Evolutionary conservation across 2,329 filamentous ascomycete species (phyloP).

Genomic region (Cytospora piceae): DNA sequence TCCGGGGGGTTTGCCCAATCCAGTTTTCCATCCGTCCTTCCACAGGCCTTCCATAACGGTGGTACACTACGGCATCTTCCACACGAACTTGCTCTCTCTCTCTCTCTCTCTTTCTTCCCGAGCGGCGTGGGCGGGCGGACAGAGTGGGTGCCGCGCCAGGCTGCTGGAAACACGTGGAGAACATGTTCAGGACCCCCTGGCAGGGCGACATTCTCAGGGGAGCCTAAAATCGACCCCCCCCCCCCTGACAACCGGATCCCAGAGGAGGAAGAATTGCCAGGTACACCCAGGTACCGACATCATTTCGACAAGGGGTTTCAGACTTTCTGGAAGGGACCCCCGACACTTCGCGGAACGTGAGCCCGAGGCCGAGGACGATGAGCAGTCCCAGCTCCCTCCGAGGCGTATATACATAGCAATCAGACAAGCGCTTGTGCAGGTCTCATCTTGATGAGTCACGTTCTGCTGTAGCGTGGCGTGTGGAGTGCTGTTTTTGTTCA

Average conservation of each 20-base stretch:
- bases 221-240: slow-evolving; percentile 8
- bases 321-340: slow-evolving; percentile 17
- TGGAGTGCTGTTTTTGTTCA: background rate
- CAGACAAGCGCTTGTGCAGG: background rate
- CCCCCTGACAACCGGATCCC: slow-evolving; percentile 4
- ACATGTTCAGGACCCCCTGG: slow-evolving; percentile 5
- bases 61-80: no score
- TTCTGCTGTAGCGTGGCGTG: slow-evolving; percentile 5
- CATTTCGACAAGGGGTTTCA: slow-evolving; percentile 5
- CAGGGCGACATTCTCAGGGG: slow-evolving; percentile 22
- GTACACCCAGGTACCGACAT: slow-evolving; percentile 7
- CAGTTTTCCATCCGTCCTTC: background rate
- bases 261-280: background rate
- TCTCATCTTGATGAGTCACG: slow-evolving; percentile 6
- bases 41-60: background rate
- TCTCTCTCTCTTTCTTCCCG: background rate
- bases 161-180: slow-evolving; percentile 23
- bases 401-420: background rate
- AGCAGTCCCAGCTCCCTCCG: slow-evolving; percentile 30
- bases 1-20: background rate
- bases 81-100: no score
- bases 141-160: slow-evolving; percentile 2
- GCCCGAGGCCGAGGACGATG: slow-evolving; percentile 30
- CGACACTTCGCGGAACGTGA: slow-evolving; percentile 23
- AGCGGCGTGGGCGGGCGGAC: background rate